Percentiles rank a stretch among this genome's conserved stretches.
phyloP scores from a whole-genome alignment of 2,329 filamentous ascomycete species.

The Mycosphaerelloides madeirae region DNA sequence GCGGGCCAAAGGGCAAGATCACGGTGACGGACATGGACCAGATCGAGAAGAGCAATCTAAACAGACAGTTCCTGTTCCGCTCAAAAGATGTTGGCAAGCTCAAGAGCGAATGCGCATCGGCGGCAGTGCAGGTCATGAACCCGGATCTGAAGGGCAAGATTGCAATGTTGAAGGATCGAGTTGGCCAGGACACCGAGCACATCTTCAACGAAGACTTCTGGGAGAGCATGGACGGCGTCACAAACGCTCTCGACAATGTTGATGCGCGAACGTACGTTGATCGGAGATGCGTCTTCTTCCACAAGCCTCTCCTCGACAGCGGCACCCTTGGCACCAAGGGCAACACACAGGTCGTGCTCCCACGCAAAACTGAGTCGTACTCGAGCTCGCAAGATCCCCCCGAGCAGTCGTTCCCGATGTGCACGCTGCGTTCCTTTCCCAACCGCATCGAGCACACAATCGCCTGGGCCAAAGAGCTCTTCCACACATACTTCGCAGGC shows the following conservation, averaged over 20 bases:
- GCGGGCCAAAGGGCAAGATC: conserved; percentile 82
- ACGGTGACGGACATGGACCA: conserved; percentile 96
- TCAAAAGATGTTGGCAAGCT: conserved; percentile 88
- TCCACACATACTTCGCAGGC: conserved; percentile 89
- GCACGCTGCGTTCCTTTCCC: conserved; percentile 92
- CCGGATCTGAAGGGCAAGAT: conserved; percentile 86
- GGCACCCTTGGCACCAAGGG: conserved; percentile 98
- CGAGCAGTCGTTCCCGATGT: conserved; percentile 99
- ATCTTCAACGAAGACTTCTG: conserved; percentile 95
- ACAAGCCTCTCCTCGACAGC: conserved; percentile 91
- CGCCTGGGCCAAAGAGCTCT: conserved; percentile 93
- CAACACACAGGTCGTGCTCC: conserved; percentile 94
- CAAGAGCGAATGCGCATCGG: conserved; percentile 92
- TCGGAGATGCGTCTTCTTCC: conserved; percentile 95
- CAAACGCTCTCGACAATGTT: conserved; percentile 95
- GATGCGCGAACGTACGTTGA: conserved; percentile 96
- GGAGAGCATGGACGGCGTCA: conserved; percentile 80
- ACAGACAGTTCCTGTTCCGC: conserved; percentile 94
- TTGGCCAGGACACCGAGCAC: conserved; percentile 86
- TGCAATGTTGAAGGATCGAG: conserved; percentile 77
- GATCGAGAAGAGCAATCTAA: conserved; percentile 98
- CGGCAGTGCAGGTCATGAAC: conserved; percentile 92
- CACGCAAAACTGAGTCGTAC: conserved; percentile 90
- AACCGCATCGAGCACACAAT: conserved; percentile 99
- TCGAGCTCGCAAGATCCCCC: conserved; percentile 95